Percentiles rank a stretch among this genome's conserved stretches.
Conservation (phyloP, 768 basidiomycete genomes). For the Mrakia frigida region DNA sequence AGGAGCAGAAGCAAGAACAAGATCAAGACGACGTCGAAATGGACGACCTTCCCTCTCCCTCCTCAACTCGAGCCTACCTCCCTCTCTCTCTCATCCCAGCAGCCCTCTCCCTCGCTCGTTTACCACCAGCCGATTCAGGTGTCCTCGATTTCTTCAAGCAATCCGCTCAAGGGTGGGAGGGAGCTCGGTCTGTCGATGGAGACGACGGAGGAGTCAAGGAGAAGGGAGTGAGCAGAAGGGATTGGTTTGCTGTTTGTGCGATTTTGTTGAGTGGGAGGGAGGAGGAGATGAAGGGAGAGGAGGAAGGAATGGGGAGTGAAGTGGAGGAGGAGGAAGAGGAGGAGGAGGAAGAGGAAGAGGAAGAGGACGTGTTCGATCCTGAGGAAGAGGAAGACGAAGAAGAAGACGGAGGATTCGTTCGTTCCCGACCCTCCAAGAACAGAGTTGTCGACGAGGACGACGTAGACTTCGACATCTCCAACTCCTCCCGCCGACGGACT, state of each 20-base stretch:
- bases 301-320: background rate
- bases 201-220: background rate
- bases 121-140: conserved; percentile 14
- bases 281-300: conserved; percentile 1
- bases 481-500: conserved; percentile 18
- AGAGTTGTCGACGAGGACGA: conserved; percentile 7
- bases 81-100: conserved; percentile 26
- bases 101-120: conserved; percentile 14
- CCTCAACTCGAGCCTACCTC: conserved; percentile 9
- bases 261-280: conserved; percentile 14
- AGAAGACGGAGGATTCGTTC: background rate
- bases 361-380: background rate
- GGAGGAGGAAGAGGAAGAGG: background rate
- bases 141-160: conserved; percentile 31
- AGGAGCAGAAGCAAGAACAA: background rate
- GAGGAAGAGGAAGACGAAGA: background rate
- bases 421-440: background rate
- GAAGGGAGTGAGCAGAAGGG: conserved; percentile 22
- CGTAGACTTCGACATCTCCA: background rate
- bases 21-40: background rate
- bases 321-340: background rate
- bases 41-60: background rate
- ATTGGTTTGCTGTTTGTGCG: conserved; percentile 30
- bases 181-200: background rate
- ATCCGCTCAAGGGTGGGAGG: conserved; percentile 28